phyloP scores from a whole-genome alignment of 495 filamentous ascomycete genomes.

The Neurospora tetraspora region DNA sequence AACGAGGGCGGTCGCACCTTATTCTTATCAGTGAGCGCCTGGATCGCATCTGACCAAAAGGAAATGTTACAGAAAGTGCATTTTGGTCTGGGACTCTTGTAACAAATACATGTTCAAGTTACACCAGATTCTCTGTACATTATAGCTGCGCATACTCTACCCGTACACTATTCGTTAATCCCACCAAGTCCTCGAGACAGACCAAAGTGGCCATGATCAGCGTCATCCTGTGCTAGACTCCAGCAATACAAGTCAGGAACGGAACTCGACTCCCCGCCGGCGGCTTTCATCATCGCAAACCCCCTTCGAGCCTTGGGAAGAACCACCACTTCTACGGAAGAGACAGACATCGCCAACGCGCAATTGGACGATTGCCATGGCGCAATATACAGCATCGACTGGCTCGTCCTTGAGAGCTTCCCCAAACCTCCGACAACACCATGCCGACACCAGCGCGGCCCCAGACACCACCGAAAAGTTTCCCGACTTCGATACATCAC shows the following conservation, averaged over 20 bases:
- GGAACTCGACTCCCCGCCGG: not conserved
- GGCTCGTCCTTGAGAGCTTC: constrained; percentile 21
- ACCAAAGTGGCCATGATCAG: not conserved
- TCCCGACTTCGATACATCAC: constrained; percentile 39
- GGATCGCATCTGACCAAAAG: not conserved
- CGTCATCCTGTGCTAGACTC: not conserved
- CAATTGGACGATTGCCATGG: not conserved
- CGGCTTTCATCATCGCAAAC: not conserved
- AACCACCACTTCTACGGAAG: not conserved
- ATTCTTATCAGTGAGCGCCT: not conserved
- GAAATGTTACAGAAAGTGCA: not conserved
- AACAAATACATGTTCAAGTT: not conserved
- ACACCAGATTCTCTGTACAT: not conserved
- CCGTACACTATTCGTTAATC: not conserved
- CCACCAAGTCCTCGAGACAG: not conserved
- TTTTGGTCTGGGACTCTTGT: not conserved
- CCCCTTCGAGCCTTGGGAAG: not conserved
- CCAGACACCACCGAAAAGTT: constrained; percentile 38
- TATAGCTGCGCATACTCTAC: not conserved
- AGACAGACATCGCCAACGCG: not conserved
- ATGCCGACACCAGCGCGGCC: constrained; percentile 21
- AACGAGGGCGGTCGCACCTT: not conserved
- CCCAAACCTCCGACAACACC: constrained; percentile 21
- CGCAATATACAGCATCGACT: not conserved
- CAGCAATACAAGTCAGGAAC: not conserved